These are phyloP conservation scores for Sonneratia caseolaris DNA, from an alignment of 345 rosid species.

Conservation along the genomic window DNA sequence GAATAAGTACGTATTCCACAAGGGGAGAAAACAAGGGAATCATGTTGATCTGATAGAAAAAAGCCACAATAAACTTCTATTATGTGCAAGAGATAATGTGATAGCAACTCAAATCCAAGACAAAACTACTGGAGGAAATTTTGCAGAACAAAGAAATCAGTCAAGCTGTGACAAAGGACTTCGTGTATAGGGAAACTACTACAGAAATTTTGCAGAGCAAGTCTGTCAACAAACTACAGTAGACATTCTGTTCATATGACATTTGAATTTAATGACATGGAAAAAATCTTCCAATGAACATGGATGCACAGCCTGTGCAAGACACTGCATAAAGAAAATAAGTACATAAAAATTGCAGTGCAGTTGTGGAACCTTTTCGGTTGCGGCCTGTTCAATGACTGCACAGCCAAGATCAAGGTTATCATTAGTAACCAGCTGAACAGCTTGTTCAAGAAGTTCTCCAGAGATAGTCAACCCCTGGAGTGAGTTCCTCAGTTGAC, in stretches of 20 bases:
- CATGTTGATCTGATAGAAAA: not conserved
- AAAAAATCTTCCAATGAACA: not conserved
- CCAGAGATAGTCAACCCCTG: conserved; percentile 53
- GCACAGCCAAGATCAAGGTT: conserved; percentile 99
- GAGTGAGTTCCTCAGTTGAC: conserved; percentile 66
- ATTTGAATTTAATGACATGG: not conserved
- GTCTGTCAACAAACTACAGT: not conserved
- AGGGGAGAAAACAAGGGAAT: not conserved
- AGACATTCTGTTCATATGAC: not conserved
- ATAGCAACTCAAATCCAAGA: not conserved
- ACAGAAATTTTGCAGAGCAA: no score
- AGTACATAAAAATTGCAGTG: not conserved
- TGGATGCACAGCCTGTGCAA: not conserved
- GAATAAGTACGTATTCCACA: not conserved
- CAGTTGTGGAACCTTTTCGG: conserved; percentile 60
- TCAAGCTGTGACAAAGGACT: not conserved
- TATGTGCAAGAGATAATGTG: not conserved
- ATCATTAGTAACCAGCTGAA: conserved; percentile 93
- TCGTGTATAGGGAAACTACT: not conserved
- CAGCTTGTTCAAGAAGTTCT: conserved; percentile 82
- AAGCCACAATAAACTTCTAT: not conserved
- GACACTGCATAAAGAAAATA: not conserved
- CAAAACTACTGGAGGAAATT: not conserved
- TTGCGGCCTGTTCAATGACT: conserved; percentile 90
- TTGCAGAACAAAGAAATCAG: not conserved